A percentile compares a stretch with the other conserved stretches of the same genome.
Evolutionary conservation across 306 rosid species (phyloP).

Genomic region (Corylus avellana): DNA sequence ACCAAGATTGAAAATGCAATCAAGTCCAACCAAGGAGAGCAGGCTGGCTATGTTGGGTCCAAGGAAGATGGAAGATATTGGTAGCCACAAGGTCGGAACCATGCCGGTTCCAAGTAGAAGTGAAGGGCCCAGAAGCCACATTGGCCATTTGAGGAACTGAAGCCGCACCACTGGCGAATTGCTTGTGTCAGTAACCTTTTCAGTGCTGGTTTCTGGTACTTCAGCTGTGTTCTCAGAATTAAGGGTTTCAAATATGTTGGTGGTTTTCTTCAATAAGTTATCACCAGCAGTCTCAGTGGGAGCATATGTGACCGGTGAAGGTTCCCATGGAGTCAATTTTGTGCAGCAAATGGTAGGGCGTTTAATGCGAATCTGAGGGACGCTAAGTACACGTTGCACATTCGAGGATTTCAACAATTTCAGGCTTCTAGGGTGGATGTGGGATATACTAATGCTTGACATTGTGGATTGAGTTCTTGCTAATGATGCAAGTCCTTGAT

Average conservation of each 20-base stretch:
- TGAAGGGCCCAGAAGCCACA: slow-evolving; percentile 92
- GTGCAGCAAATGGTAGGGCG: slow-evolving; percentile 52
- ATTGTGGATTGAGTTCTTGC: slow-evolving; percentile 36
- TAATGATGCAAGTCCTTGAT: slow-evolving; percentile 46
- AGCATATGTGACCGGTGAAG: slow-evolving; percentile 57
- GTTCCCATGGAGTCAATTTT: slow-evolving; percentile 67
- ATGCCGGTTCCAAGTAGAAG: slow-evolving; percentile 77
- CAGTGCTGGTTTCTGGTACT: slow-evolving; percentile 34
- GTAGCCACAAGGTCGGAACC: slow-evolving; percentile 93
- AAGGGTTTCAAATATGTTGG: slow-evolving; percentile 61
- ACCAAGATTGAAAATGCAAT: slow-evolving; percentile 82
- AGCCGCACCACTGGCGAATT: slow-evolving; percentile 41
- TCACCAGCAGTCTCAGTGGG: slow-evolving; percentile 41
- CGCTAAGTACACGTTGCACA: slow-evolving; percentile 24
- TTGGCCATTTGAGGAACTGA: slow-evolving; percentile 81
- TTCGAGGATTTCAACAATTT: slow-evolving; percentile 43
- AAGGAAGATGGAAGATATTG: slow-evolving; percentile 70
- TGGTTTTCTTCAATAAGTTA: slow-evolving; percentile 44
- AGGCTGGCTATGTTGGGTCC: slow-evolving; percentile 88
- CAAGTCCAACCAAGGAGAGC: slow-evolving; percentile 85
- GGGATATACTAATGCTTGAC: slow-evolving; percentile 28
- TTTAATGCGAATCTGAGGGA: slow-evolving; percentile 36
- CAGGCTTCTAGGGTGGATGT: slow-evolving; percentile 28
- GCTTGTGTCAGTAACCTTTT: slow-evolving; percentile 35
- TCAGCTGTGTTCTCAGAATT: slow-evolving; percentile 46